Conservation (phyloP, 2,329 filamentous ascomycete genomes). For the Stagonosporopsis cucurbitacearum region DNA sequence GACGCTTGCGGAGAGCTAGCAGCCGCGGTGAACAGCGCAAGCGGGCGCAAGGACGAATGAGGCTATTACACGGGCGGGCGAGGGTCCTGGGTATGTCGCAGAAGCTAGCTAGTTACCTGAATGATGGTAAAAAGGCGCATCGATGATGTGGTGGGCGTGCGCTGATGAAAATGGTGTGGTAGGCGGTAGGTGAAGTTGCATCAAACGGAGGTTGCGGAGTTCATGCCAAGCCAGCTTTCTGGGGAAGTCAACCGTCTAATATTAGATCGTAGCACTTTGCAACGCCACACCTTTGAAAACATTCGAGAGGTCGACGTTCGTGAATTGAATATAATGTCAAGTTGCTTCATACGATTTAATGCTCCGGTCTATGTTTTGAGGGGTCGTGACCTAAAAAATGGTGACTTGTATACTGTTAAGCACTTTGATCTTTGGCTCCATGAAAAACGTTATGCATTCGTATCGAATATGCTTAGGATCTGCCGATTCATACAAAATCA, state of each 20-base stretch:
- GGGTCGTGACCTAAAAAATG: too few relatives aligned
- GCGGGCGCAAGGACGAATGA: conserved; percentile 4
- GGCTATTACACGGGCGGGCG: conserved; percentile 10
- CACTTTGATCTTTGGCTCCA: background rate
- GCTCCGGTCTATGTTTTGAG: background rate
- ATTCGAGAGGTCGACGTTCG: background rate
- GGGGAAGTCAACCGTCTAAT: conserved; percentile 5
- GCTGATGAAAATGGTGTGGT: conserved; percentile 30
- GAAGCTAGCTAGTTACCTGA: background rate
- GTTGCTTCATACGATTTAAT: too few relatives aligned
- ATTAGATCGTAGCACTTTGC: background rate
- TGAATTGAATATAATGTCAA: too few relatives aligned
- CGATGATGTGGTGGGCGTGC: conserved; percentile 22
- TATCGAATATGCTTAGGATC: conserved; percentile 7
- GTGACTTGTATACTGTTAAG: background rate
- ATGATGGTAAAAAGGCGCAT: conserved; percentile 3
- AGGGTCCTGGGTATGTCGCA: conserved; percentile 21
- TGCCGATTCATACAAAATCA: background rate
- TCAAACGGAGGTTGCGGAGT: conserved; percentile 35
- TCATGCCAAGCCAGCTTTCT: conserved; percentile 18
- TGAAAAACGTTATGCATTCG: conserved; percentile 13
- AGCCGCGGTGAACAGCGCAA: conserved; percentile 19
- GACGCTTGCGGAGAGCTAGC: conserved; percentile 23
- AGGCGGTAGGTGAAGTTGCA: conserved; percentile 33
- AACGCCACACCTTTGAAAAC: background rate